Conservation (phyloP, 106 monocot species). For the Hemerocallis citrina region DNA sequence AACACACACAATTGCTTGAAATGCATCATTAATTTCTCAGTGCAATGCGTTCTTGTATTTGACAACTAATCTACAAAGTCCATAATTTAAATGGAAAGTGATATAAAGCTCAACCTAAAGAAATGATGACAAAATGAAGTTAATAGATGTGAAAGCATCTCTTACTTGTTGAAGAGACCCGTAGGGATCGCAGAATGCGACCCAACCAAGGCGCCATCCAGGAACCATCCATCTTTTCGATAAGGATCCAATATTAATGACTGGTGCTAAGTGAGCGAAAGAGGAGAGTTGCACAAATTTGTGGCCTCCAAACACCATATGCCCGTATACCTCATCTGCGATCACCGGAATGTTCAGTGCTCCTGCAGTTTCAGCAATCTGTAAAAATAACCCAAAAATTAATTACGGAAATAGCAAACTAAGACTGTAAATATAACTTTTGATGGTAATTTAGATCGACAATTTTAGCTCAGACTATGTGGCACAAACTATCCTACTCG, state of each 20-base stretch:
- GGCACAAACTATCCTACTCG: too few species aligned
- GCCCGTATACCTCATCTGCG: conserved; percentile 80
- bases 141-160: not conserved
- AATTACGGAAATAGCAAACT: too few species aligned
- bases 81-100: too few species aligned
- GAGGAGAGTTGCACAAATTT: conserved; percentile 75
- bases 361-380: conserved; percentile 84
- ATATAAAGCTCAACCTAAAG: too few species aligned
- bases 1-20: too few species aligned
- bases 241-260: conserved; percentile 70
- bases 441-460: too few species aligned
- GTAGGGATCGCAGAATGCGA: conserved; percentile 49
- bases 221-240: conserved; percentile 90
- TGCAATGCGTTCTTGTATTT: conserved; percentile 31
- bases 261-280: conserved; percentile 48
- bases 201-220: conserved; percentile 96
- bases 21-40: too few species aligned
- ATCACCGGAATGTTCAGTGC: conserved; percentile 58
- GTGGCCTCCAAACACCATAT: conserved; percentile 58
- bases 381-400: not conserved
- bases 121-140: not conserved
- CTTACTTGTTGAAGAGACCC: conserved; percentile 54
- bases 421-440: too few species aligned
- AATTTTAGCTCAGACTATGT: too few species aligned
- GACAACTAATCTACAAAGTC: not conserved